Evolutionary conservation across 83 land plant genomes (phyloP), one percentile per base, ranked within the genome.

Genomic region (Thuja plicata): DNA sequence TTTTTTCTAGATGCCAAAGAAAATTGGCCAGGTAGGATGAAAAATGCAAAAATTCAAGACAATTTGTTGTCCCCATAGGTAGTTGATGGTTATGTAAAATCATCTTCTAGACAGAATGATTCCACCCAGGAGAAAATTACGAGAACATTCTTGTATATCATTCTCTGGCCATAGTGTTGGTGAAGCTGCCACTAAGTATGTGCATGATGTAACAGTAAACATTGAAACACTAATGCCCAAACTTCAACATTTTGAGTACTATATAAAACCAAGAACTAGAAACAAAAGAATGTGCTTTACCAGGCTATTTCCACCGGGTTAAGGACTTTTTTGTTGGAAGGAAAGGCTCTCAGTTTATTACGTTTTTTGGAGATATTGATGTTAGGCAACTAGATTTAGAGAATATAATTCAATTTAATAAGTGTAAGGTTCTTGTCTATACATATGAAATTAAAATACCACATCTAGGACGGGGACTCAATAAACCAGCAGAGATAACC

Each of bases 401-500:
- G 89, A 92, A 96, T 11, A 90, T 98, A 71, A 91, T 98, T 57
- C 98, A 96, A 91, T 96, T 98, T 91, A 97, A 96, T 90, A 94
- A 93, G 88, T 94, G 98, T 30, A 99, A 98, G 87, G 99, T 98
- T 57, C 94, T 96, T 34, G 99, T 98, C 5, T 97, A 97, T 88
- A 93, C 93, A 95, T 99, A 98, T 89, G 99, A 96, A 86, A 95
- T 92, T 81, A 96, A 94, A 92, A 98, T 96, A 88, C 99, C 99
- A 8, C 94, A 99, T 71, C 90, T 93, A 71, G 99, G 99, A 8
- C 95, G 95, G 89, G 98, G 99, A 15, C 92, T 98, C 41, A 98
- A 98, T 93, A 97, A 97, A 89, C 96, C 99, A 15, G 99, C 99
- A 30, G 97, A 94, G 90, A 96, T 98, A 19, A 96, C 97, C 5